A percentile compares a stretch with the other conserved stretches of the same genome.
Conservation (phyloP, 306 rosid genomes). For the Hippophae tibetana region DNA sequence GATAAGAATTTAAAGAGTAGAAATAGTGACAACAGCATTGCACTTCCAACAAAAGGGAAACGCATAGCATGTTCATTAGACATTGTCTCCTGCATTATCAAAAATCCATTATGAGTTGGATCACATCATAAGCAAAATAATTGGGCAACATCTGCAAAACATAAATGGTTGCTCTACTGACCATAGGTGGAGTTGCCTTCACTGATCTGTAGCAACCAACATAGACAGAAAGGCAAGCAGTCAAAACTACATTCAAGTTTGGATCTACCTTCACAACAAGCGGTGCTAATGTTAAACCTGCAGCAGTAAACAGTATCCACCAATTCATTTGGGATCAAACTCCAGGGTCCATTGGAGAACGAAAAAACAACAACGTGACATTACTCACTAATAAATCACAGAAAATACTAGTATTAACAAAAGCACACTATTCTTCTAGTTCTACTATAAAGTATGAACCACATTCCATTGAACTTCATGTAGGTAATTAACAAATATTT, state of each 20-base stretch:
- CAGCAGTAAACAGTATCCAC: slow-evolving; percentile 13
- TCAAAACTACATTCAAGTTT: slow-evolving; percentile 75
- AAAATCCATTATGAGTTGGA: slow-evolving; percentile 5
- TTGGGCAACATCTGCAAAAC: background rate
- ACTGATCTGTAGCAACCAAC: slow-evolving; percentile 98
- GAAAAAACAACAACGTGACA: too few relatives aligned
- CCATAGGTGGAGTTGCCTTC: slow-evolving; percentile 92
- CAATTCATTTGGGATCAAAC: slow-evolving; percentile 3
- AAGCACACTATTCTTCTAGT: background rate
- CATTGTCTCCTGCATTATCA: slow-evolving; percentile 88
- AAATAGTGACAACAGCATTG: slow-evolving; percentile 90
- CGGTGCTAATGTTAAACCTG: slow-evolving; percentile 93
- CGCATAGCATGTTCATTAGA: slow-evolving; percentile 99
- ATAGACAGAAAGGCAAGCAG: slow-evolving; percentile 77
- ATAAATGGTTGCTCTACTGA: slow-evolving; percentile 24
- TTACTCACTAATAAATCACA: background rate
- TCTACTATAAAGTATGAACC: too few relatives aligned
- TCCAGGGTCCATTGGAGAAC: background rate
- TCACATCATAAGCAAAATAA: background rate
- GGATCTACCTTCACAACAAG: slow-evolving; percentile 85
- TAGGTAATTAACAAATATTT: too few relatives aligned
- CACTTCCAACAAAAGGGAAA: slow-evolving; percentile 98
- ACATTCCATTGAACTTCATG: too few relatives aligned
- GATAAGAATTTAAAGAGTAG: slow-evolving; percentile 93
- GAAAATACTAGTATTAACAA: background rate